Evolutionary conservation across 495 filamentous ascomycete genomes (phyloP), one percentile per base, ranked within the genome.

Genomic region (Hamigera avellanea): DNA sequence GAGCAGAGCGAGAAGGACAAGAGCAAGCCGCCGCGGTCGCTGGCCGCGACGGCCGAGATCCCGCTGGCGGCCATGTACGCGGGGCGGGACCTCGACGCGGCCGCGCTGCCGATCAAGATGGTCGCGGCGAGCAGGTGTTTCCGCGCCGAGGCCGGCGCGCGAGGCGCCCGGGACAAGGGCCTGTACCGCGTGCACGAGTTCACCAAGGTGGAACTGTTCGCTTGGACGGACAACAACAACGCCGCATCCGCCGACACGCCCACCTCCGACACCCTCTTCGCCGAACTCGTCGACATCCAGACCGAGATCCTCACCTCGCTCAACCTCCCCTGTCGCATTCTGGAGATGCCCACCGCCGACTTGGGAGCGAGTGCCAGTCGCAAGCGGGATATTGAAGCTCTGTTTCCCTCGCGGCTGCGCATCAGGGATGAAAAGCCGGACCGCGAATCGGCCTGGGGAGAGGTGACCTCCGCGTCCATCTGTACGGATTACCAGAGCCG

Each of bases 141-240:
- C 52, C 79, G 91, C 32, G 91, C 91, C 12, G 91, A 98, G 59
- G 93, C 91, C 1, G 91, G 91, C 14, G 80, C 84, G 4, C 69
- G 91, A 14, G 91, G 91, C 21, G 76, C 75, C 15, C 85, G 93
- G 27, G 93, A 83, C 6, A 95, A 95, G 61, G 91, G 91, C 7
- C 69, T 98, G 6, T 98, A 96, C 61, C 80, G 91, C 9, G 91
- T 98, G n/a, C 91, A 96, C 63, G 91, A 98, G 55, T 98, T 98
- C 61, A 93, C 86, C 26, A 98, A 98, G 51, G 89, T 96, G 1
- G 91, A 98, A 54, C 76, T 98, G 64, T 98, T 98, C 53, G 84
- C 78, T 0, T 98, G 89, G 89, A 43, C 62, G 8, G 62, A 68
- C 44, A 59, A 53, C 26, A 8, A 76, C 79, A 8, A 64, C 64